Evolutionary conservation across 1,284 basidiomycete genomes (phyloP).

Genomic region (Somion occarium): DNA sequence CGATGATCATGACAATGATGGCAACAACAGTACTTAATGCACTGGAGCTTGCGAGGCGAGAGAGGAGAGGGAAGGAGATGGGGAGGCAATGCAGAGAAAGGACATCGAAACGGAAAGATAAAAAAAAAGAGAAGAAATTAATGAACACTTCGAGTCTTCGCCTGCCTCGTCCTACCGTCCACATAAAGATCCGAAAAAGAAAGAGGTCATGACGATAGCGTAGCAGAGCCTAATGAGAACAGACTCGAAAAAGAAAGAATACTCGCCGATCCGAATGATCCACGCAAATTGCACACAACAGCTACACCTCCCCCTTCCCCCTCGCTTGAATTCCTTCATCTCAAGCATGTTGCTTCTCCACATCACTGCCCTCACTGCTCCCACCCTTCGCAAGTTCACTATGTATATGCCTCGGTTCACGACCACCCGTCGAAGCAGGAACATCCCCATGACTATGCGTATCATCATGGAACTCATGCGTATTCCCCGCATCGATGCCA

Average conservation of each 20-base stretch:
- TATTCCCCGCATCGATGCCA: slow-evolving; percentile 45
- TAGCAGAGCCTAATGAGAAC: neutral
- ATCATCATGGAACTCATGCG: slow-evolving; percentile 23
- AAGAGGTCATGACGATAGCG: neutral
- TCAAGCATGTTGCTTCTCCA: slow-evolving; percentile 9
- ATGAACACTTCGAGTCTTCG: neutral
- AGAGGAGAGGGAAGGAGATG: too few species aligned
- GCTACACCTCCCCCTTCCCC: neutral
- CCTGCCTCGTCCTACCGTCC: neutral
- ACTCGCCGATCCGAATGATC: neutral
- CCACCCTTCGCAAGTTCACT: slow-evolving; percentile 9
- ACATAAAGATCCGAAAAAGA: neutral
- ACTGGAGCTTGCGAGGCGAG: too few species aligned
- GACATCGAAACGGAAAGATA: too few species aligned
- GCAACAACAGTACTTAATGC: too few species aligned
- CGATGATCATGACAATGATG: too few species aligned
- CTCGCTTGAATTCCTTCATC: neutral
- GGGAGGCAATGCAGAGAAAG: too few species aligned
- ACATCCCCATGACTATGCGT: slow-evolving; percentile 23
- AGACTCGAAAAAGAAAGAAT: neutral
- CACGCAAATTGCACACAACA: neutral
- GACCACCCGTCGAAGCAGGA: slow-evolving; percentile 23
- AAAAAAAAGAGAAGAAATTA: too few species aligned
- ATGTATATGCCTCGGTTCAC: slow-evolving; percentile 24
- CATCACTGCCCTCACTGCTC: slow-evolving; percentile 13